Conservation (phyloP, 2,329 filamentous ascomycete genomes). For the Ophiocordyceps camponoti-floridani region DNA sequence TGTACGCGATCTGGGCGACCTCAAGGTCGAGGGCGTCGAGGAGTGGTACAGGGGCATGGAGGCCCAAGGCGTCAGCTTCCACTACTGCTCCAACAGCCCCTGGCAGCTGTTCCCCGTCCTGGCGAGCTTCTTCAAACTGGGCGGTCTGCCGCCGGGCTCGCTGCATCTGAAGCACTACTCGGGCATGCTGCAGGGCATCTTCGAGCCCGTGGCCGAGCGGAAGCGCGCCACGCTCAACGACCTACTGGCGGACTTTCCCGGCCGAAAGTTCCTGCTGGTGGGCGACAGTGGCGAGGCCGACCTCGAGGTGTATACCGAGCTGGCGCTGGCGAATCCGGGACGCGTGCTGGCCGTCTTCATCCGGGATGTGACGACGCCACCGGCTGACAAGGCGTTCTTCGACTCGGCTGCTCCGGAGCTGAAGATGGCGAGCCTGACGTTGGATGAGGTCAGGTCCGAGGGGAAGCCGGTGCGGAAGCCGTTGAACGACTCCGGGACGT, state of each 20-base stretch:
- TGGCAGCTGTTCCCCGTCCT: slow-evolving; percentile 94
- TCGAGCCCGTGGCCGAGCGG: slow-evolving; percentile 87
- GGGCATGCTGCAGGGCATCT: slow-evolving; percentile 94
- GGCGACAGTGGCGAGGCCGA: slow-evolving; percentile 96
- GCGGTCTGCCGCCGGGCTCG: slow-evolving; percentile 69
- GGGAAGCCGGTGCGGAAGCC: slow-evolving; percentile 1
- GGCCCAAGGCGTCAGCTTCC: slow-evolving; percentile 67
- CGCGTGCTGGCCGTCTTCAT: slow-evolving; percentile 82
- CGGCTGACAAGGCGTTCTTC: slow-evolving; percentile 54
- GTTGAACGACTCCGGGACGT: neutral
- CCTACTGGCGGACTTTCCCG: slow-evolving; percentile 76
- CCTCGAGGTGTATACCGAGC: slow-evolving; percentile 88
- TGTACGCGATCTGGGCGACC: slow-evolving; percentile 62
- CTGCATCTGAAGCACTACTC: slow-evolving; percentile 93
- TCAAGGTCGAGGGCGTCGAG: slow-evolving; percentile 71
- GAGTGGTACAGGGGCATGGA: slow-evolving; percentile 77
- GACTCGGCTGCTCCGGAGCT: slow-evolving; percentile 32
- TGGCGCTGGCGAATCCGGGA: slow-evolving; percentile 69
- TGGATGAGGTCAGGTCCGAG: slow-evolving; percentile 6
- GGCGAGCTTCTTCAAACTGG: slow-evolving; percentile 65
- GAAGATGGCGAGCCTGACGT: slow-evolving; percentile 9
- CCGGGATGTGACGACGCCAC: slow-evolving; percentile 82
- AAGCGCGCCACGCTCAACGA: slow-evolving; percentile 79
- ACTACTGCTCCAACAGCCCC: slow-evolving; percentile 98
- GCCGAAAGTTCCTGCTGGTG: slow-evolving; percentile 75